Evolutionary conservation across 2,329 filamentous ascomycete genomes (phyloP), one percentile per base, ranked within the genome.

Genomic region (Neofusicoccum sp.): DNA sequence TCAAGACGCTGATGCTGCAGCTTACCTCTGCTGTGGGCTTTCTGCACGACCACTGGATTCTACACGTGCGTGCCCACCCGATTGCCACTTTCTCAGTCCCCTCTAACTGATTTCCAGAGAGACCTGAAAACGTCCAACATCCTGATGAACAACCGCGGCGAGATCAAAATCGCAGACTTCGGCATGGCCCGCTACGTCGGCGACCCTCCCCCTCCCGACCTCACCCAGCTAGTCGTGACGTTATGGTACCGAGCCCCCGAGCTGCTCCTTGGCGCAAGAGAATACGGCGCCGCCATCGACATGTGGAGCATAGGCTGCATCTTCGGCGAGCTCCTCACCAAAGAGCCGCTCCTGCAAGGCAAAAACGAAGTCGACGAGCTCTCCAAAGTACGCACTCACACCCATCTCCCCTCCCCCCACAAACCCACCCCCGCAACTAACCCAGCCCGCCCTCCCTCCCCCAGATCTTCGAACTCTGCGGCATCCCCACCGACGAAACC

Each of bases 231-330:
- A 50, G 95, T 99, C 66, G 94, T 98, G 16, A 99, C 95, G 6
- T 85, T 99, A 6, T 99, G 95, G 95, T 99, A 99, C 76, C 91
- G 95, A 63, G 85, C 91, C 0, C 95, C 95, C 0, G 95, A 98
- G 77, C 85, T 98, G 9, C 84, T 99, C 1, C 87, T 98, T 3
- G 95, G 95, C 5, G 82, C 91, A 0, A 85, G 85, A 39, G 84
- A 83, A 14, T 99, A 99, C 79, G 88, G 85, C 64, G 80, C 84
- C 1, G 86, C 90, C 65, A 84, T 98, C 69, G 95, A 98, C 78
- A 90, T 98, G 84, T 99, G 95, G 95, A 96, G 91, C 77, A 81
- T 98, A 3, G 95, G 95, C 11, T 98, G 95, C 78, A 93, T 99
- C 72, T 96, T 99, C 73, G 94, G 89, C 65, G 95, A 99, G 79